Base-by-base conservation (phyloP, 2,329 filamentous ascomycete genomes). In the Cercospora sojina region DNA sequence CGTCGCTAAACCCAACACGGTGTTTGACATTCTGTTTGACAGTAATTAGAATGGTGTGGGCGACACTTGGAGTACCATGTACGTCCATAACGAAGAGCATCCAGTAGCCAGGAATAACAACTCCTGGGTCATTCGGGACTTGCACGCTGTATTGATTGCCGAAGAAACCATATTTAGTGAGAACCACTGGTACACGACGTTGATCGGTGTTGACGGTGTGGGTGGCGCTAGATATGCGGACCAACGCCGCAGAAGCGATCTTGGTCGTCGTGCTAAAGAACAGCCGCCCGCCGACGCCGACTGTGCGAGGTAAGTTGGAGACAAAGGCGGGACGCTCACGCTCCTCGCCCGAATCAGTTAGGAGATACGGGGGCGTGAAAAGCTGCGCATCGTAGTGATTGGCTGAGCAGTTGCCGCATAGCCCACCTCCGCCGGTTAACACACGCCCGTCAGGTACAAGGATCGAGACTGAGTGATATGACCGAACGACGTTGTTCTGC, bases 121-220 rank as follows among this genome's bases (percentile, higher is more conserved):
- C 55, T 20, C 62, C 62, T 47, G 62, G 53, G 18, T 59, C 55
- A 47, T 18, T 51, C 23, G 53, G 53, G 27, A 64, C 35, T 25
- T 23, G 53, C 35, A 64, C 38, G 16, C 32, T 59, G 38, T 64
- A 64, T 16, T 18, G 38, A 49, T 49, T 35, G 23, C 9, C 12
- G 29, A 49, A 18, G 27, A 41, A 47, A 31, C 55, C 38, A n/a
- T 59, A 27, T 31, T 27, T 23, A 55, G 12, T 27, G 53, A 47
- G 53, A 29, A 35, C 38, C n/a, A 86, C 74, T n/a, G 82, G 77
- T 59, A 87, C 78, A 7, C 85, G 81, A 27, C 86, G 76, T 76
- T 87, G 85, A 72, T 88, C 86, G 0, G 82, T 87, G 71, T 88
- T 85, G 56, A 87, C 80, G 1, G 84, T 82, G 72, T 87, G 85